phyloP scores from a whole-genome alignment of 176 grass and related monocot species.

The Miscanthus lutarioriparius region DNA sequence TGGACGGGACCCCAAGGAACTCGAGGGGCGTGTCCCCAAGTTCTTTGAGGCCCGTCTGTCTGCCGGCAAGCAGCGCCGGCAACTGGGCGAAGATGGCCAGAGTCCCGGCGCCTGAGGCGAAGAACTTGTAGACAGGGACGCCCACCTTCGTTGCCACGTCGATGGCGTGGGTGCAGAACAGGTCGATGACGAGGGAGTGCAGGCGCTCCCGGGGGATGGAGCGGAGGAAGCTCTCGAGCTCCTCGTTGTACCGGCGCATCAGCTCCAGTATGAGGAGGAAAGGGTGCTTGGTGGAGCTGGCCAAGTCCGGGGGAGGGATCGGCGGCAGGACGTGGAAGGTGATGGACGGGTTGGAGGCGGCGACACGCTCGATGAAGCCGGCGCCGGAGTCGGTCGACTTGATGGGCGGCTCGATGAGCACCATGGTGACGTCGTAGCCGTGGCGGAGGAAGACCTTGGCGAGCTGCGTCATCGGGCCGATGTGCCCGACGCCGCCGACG shows the following conservation, averaged over 20 bases:
- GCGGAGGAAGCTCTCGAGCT: slow-evolving; percentile 19
- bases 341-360: too few species aligned
- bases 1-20: not conserved
- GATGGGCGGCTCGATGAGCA: too few species aligned
- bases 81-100: not conserved
- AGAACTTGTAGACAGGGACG: slow-evolving; percentile 18
- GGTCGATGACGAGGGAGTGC: slow-evolving; percentile 29
- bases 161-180: slow-evolving; percentile 22
- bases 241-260: slow-evolving; percentile 10
- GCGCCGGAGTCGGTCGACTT: too few species aligned
- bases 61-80: not conserved
- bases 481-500: too few species aligned
- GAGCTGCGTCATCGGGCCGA: too few species aligned
- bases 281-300: not conserved
- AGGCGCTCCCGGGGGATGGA: slow-evolving; percentile 2
- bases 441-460: too few species aligned
- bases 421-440: too few species aligned
- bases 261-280: not conserved
- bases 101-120: not conserved
- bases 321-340: too few species aligned
- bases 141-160: slow-evolving; percentile 4
- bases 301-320: not conserved
- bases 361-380: too few species aligned
- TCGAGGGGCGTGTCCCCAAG: slow-evolving; percentile 6
- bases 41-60: slow-evolving; percentile 12